A percentile compares a stretch with the other conserved stretches of the same genome.
Conservation (phyloP, 176 grass and related monocot genomes). For the Tillandsia leiboldiana region DNA sequence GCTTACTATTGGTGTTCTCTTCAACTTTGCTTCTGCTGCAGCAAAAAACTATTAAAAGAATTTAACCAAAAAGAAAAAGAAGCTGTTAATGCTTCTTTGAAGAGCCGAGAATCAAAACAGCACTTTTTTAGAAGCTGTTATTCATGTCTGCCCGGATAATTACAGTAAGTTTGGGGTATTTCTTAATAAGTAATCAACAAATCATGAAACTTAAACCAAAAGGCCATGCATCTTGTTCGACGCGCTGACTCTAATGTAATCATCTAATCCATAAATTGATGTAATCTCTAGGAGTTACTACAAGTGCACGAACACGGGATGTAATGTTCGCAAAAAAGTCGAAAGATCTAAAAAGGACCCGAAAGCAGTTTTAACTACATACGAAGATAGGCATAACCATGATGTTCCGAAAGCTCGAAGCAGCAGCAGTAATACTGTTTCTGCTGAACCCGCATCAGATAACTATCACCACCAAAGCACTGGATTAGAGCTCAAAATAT, state of each 20-base stretch:
- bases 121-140: no score
- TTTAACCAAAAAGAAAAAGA: neutral
- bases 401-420: neutral
- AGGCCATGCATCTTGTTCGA: neutral
- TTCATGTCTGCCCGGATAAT: no score
- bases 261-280: neutral
- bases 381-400: constrained; percentile 8
- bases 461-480: neutral
- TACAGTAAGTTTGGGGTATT: neutral
- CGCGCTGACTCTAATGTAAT: neutral
- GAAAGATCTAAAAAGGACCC: neutral
- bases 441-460: neutral
- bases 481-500: neutral
- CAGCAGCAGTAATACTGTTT: neutral
- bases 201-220: neutral
- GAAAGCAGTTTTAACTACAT: constrained; percentile 1
- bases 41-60: neutral
- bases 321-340: neutral
- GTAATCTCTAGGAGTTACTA: constrained; percentile 6
- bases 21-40: neutral
- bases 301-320: constrained; percentile 1
- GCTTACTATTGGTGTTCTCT: neutral
- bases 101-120: no score
- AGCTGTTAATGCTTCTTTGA: no score
- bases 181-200: neutral